phyloP scores from a whole-genome alignment of 78 protist species.

The Mastigamoeba balamuthi region DNA sequence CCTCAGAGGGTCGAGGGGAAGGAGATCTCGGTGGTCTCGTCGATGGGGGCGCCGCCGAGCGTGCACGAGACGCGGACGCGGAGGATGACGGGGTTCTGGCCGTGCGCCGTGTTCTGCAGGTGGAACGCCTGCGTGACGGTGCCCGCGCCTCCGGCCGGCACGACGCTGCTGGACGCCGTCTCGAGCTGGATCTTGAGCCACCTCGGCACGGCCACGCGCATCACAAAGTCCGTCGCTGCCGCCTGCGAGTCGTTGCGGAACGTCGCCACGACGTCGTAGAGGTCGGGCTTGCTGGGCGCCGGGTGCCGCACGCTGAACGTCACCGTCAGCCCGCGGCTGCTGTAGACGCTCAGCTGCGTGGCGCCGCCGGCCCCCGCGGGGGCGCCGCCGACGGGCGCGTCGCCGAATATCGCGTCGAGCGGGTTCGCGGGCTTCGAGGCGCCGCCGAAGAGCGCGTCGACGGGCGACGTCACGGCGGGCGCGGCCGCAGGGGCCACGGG shows the following conservation, averaged over 20 bases:
- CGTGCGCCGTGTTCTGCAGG: slow-evolving; percentile 31
- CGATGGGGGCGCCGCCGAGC: slow-evolving; percentile 5
- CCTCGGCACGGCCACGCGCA: neutral
- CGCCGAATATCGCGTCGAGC: too few relatives aligned
- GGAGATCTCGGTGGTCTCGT: slow-evolving; percentile 29
- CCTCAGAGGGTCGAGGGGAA: too few relatives aligned
- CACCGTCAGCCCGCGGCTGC: neutral
- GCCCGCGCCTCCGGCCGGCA: slow-evolving; percentile 20
- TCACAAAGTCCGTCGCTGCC: neutral
- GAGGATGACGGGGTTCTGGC: slow-evolving; percentile 34
- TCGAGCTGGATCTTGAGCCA: slow-evolving; percentile 41
- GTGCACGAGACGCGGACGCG: slow-evolving; percentile 13
- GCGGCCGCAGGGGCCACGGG: too few relatives aligned
- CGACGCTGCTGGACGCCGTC: slow-evolving; percentile 15
- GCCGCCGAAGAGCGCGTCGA: too few relatives aligned
- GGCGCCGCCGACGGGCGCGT: too few relatives aligned
- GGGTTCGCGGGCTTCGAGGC: too few relatives aligned
- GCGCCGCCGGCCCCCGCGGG: too few relatives aligned
- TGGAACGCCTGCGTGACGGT: slow-evolving; percentile 23
- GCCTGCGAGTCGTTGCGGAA: neutral
- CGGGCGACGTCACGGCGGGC: too few relatives aligned
- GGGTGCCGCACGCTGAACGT: neutral
- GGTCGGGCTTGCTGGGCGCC: neutral
- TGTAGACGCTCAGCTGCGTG: too few relatives aligned
- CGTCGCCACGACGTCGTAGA: neutral